phyloP scores from a whole-genome alignment of 2,329 filamentous ascomycete genomes.

The Xylariales sp. region DNA sequence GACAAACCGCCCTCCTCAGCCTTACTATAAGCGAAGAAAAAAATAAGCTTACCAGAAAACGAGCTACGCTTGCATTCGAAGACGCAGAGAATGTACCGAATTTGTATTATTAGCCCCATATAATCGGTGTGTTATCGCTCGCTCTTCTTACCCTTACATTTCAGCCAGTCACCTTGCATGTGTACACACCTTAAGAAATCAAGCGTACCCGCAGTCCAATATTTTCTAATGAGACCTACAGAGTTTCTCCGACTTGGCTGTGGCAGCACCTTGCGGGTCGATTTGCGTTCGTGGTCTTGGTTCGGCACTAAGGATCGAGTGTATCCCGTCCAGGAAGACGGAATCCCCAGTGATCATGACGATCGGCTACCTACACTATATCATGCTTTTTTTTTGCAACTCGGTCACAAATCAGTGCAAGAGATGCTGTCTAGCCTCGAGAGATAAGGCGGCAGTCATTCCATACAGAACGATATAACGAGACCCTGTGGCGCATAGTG shows the following conservation, averaged over 20 bases:
- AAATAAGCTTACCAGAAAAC: constrained; percentile 14
- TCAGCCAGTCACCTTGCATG: constrained; percentile 25
- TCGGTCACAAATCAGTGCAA: neutral
- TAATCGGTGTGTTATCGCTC: constrained; percentile 14
- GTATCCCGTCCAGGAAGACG: constrained; percentile 17
- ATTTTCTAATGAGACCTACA: constrained; percentile 1
- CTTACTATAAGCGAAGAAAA: constrained; percentile 13
- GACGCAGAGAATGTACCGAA: neutral
- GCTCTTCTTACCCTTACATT: constrained; percentile 6
- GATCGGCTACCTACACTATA: constrained; percentile 9
- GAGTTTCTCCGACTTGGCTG: constrained; percentile 29
- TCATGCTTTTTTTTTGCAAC: neutral
- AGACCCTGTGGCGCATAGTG: constrained; percentile 18
- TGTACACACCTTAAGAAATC: constrained; percentile 6
- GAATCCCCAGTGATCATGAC: neutral
- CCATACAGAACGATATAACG: constrained; percentile 7
- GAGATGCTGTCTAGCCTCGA: neutral
- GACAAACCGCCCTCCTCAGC: constrained; percentile 18
- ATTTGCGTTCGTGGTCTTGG: constrained; percentile 15
- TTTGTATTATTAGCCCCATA: constrained; percentile 21
- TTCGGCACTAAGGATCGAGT: constrained; percentile 26
- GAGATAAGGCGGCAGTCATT: constrained; percentile 7
- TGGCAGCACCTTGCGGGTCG: constrained; percentile 18
- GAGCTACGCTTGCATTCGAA: constrained; percentile 18
- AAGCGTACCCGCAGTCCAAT: constrained; percentile 17